Evolutionary conservation across 2,329 filamentous ascomycete genomes (phyloP), one percentile per base, ranked within the genome.

Genomic region (Penicillium thymicola): DNA sequence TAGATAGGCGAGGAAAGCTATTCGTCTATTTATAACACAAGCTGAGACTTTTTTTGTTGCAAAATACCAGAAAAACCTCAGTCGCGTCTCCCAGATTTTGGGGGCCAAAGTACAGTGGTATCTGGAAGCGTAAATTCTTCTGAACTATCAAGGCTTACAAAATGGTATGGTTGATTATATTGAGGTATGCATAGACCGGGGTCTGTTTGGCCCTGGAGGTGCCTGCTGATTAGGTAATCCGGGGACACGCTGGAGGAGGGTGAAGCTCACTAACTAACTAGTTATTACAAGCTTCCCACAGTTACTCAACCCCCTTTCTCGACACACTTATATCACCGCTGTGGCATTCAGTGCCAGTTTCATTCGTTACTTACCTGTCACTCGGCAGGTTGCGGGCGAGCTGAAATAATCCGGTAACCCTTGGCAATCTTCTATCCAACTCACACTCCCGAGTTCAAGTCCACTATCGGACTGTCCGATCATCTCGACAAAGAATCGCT

Each of bases 281-380:
- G 21, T 21, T 25, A 21, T 38, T 10, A 11, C 28, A 52, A 52
- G 41, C 27, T 51, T 32, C 25, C 18, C 42, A 25, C 43, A 41
- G 13, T 46, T 23, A 23, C 9, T 41, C 48, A 11, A 18, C 25
- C 41, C 21, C 36, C 36, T 56, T 36, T 52, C 10, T 52, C 34
- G 18, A 34, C 21, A 34, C 11, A 38, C 21, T 21, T 13, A 18
- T 51, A 45, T 23, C 11, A 27, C 16, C 11, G 43, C 36, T 51
- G 55, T 47, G 66, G 67, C 66, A 67, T 62, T 66, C 40, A 25
- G 38, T 67, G 66, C 67, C 67, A 40, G 56, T 67, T 65, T 50
- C 69, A 65, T 57, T 71, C 69, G 65, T 70, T 70, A 59, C 11
- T 30, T 14, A 42, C 9, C 14, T 23, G 30, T n/a, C 5, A 23